Evolutionary conservation across 352 stramenopile genomes (phyloP), one percentile per base, ranked within the genome.

Genomic region (Bremia lactucae): DNA sequence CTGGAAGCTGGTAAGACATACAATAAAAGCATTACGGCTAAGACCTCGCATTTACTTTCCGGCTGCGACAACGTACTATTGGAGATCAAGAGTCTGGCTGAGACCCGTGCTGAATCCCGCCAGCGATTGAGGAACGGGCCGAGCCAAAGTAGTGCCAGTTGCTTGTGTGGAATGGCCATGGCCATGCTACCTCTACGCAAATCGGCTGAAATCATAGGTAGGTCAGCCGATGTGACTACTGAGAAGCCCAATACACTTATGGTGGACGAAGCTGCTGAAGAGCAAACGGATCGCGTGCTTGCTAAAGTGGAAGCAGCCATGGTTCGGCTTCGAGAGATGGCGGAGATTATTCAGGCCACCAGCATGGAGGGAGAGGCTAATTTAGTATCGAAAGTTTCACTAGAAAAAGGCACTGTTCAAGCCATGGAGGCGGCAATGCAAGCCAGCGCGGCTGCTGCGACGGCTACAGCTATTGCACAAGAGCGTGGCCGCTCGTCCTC

Each of bases 301-400:
- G 69, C 66, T 54, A 85, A 83, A 40, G 75, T 91, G 23, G 74
- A 87, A 52, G 68, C 69, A 4, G 69, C 75, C 2, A 71, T 91
- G 52, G 62, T 80, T 22, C 63, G 75, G 0, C 62, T 91, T 1
- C 58, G 72, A 0, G 75, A 91, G 26, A 61, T 91, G 48, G 75
- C 72, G 11, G 78, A 91, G 55, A 68, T 87, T 31, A 71, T 91
- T 37, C 78, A 91, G 38, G 72, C 75, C 36, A 87, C 75, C 15
- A 91, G 78, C 46, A 84, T 91, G 72, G 72, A 91, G 46, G 73
- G 77, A 28, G 78, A 90, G 51, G 78, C 78, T 14, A 83, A 83
- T 44, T 28, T 91, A 13, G 65, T 88, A 18, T 62, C 76, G 2
- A 91, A 91, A 52, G 72, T 87, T 10, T 77, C 64, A 31, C 49